Evolutionary conservation across 1,284 basidiomycete species (phyloP), one percentile per base, ranked within the genome.

Genomic region (Malassezia arunalokei): DNA sequence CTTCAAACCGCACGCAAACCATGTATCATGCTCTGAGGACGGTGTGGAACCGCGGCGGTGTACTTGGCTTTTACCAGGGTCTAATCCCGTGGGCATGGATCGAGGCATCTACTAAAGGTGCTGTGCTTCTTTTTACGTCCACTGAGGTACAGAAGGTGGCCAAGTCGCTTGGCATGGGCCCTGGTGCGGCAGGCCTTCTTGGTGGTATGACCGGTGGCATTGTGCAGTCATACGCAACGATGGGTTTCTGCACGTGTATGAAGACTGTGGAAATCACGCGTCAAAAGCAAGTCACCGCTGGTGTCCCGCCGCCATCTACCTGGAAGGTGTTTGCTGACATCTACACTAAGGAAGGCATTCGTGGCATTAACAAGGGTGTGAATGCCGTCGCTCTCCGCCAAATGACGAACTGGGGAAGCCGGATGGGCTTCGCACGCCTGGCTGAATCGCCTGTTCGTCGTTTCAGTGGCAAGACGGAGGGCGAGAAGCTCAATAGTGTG

Each of bases 11-110:
- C 57, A 82, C 80, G 11, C 88, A 98, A 74, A 79, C 84, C 11
- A 95, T 99, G 90, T 65, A 78, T 55, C 82, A 90, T 72, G 92
- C 94, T 8, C 79, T 87, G 65, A 78, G 79, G 63, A 83, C 84
- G 5, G 87, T 98, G 55, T 92, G 88, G 85, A 81, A 83, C 64
- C 84, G 94, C 62, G 94, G 94, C 62, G 90, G 92, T 60, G 75
- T 86, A 51, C 73, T 78, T 38, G 94, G 94, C 41, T 91, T 95
- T 79, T 99, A 90, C 77, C 94, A 99, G 76, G 94, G 94, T 64
- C 81, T 99, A 54, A 98, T 98, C 74, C 94, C 92, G 66, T 98
- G 92, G 92, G 94, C 94, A 28, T 98, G 94, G 94, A 95, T 99
- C 69, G 94, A 99, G 75, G 94, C 92, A 1, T 95, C 91, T 1